A percentile compares a stretch with the other conserved stretches of the same genome.
Evolutionary conservation across 306 rosid species (phyloP).

Genomic region (Rubus idaeus): DNA sequence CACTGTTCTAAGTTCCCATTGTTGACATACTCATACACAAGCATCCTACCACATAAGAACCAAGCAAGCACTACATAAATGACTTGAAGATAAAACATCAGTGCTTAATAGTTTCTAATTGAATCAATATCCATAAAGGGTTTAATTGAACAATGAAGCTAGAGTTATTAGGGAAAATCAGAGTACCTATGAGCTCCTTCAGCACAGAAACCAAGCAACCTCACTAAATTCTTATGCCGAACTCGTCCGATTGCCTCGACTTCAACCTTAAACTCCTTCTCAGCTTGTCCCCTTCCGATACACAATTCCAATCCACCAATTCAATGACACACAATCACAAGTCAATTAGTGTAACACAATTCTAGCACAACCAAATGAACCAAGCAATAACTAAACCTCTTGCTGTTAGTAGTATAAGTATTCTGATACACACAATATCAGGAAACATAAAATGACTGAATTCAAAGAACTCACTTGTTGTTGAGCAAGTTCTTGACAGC

Average conservation of each 20-base stretch:
- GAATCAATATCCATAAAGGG: neutral
- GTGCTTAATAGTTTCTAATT: neutral
- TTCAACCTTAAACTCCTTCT: constrained; percentile 83
- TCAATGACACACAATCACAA: neutral
- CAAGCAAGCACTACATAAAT: constrained; percentile 5
- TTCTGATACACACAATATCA: neutral
- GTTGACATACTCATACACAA: constrained; percentile 82
- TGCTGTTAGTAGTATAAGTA: too few relatives aligned
- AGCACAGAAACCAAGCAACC: constrained; percentile 89
- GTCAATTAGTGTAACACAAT: neutral
- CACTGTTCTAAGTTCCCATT: constrained; percentile 90
- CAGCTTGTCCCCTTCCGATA: constrained; percentile 81
- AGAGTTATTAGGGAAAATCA: neutral
- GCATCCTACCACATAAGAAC: constrained; percentile 54
- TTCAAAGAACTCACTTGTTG: constrained; percentile 41
- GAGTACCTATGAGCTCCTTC: constrained; percentile 91
- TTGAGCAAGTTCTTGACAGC: constrained; percentile 87
- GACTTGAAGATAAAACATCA: constrained; percentile 1
- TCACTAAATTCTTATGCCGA: constrained; percentile 81
- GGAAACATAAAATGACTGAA: neutral
- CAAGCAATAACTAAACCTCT: neutral
- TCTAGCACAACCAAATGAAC: neutral
- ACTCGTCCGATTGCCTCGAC: constrained; percentile 96
- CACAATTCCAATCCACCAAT: constrained; percentile 18
- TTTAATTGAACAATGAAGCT: constrained; percentile 8